A percentile compares a stretch with the other conserved stretches of the same genome.
phyloP scores from a whole-genome alignment of 805 yeast genomes.

The Novakomyces olei region DNA sequence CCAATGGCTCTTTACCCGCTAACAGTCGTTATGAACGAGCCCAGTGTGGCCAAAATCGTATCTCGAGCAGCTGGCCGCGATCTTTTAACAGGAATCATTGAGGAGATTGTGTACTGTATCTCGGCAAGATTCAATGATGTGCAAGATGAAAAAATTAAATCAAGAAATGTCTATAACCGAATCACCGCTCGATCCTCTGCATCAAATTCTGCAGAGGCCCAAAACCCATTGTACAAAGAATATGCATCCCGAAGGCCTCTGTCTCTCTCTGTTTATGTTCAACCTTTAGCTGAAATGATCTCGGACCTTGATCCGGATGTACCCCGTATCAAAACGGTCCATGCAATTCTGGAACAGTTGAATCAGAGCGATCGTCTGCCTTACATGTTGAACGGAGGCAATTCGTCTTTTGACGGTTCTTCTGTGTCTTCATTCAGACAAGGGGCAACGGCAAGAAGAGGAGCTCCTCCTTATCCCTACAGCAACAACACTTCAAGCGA shows the following conservation, averaged over 20 bases:
- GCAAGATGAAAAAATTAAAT: slow-evolving; percentile 19
- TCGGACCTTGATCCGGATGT: slow-evolving; percentile 26
- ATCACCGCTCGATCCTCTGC: slow-evolving; percentile 42
- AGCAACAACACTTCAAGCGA: no score
- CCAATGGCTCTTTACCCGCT: slow-evolving; percentile 10
- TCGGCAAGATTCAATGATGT: slow-evolving; percentile 17
- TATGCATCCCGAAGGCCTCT: slow-evolving; percentile 24
- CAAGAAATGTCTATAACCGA: slow-evolving; percentile 46
- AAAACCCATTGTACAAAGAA: slow-evolving; percentile 10
- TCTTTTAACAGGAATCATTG: slow-evolving; percentile 5
- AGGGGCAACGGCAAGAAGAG: no score
- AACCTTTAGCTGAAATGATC: slow-evolving; percentile 36
- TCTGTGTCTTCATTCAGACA: no score
- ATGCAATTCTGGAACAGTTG: slow-evolving; percentile 28
- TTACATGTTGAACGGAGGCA: no score
- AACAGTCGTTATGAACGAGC: slow-evolving; percentile 10
- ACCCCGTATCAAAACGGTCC: slow-evolving; percentile 38
- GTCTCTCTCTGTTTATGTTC: slow-evolving; percentile 51
- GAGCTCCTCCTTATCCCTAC: no score
- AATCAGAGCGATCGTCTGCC: no score
- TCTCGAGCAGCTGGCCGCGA: slow-evolving; percentile 5
- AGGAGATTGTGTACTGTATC: slow-evolving; percentile 6
- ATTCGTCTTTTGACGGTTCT: no score
- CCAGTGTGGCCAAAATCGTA: slow-evolving; percentile 7
- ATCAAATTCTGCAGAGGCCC: slow-evolving; percentile 23